Conservation (phyloP, 1,139 yeast species). For the Sugiyamaella paludigena region DNA sequence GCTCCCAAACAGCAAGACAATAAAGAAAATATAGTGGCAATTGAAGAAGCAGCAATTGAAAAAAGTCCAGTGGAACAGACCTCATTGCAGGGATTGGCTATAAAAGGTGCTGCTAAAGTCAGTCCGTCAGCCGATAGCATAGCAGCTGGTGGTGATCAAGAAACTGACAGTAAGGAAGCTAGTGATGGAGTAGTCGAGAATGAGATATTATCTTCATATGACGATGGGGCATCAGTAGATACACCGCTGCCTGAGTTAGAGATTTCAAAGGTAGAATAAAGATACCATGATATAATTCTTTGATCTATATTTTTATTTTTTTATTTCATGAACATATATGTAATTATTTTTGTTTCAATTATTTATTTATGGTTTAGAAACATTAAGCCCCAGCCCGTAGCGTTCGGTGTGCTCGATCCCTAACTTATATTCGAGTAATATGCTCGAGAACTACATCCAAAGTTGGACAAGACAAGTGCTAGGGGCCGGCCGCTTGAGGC, state of each 20-base stretch:
- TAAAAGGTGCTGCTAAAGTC: not conserved
- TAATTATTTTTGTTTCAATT: not conserved
- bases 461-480: too few species aligned
- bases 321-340: not conserved
- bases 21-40: not conserved
- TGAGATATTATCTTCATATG: conserved; percentile 6
- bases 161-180: not conserved
- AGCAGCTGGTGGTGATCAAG: too few species aligned
- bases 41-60: not conserved
- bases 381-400: too few species aligned
- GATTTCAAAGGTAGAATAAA: too few species aligned
- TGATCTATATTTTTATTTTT: too few species aligned
- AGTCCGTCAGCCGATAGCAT: not conserved
- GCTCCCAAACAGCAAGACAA: not conserved
- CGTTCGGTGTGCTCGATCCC: too few species aligned
- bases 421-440: too few species aligned
- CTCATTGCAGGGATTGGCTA: not conserved
- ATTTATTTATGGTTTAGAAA: too few species aligned
- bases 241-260: too few species aligned
- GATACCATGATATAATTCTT: not conserved
- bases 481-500: too few species aligned
- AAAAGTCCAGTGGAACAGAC: too few species aligned
- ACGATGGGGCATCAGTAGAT: not conserved
- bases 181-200: not conserved
- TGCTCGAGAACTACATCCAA: too few species aligned